Conservation (phyloP, 2,329 filamentous ascomycete genomes). For the Sporothrix variecibatus region DNA sequence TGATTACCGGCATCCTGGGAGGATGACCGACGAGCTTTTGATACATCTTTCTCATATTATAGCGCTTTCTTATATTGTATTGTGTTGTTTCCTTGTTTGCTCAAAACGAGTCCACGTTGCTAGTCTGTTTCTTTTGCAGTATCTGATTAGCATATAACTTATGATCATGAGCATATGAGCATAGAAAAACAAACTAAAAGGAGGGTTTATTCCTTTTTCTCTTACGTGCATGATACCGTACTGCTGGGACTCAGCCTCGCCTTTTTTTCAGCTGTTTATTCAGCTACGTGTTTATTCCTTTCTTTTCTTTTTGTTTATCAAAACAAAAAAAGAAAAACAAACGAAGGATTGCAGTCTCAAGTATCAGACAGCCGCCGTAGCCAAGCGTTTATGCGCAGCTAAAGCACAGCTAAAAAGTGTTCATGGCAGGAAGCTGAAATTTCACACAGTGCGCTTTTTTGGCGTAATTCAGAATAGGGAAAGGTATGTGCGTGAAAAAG, state of each 20-base stretch:
- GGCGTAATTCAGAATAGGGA: not conserved
- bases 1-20: slow-evolving; percentile 9
- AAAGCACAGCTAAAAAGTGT: not conserved
- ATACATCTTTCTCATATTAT: not conserved
- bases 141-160: not conserved
- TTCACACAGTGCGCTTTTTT: not conserved
- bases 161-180: not conserved
- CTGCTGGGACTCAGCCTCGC: slow-evolving; percentile 5
- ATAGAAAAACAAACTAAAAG: not conserved
- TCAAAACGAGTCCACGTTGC: not conserved
- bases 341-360: not conserved
- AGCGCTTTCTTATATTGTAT: not conserved
- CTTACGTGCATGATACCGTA: not conserved
- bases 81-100: not conserved
- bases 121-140: not conserved
- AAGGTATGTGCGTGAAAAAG: not conserved
- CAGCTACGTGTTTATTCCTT: not conserved
- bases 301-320: not conserved
- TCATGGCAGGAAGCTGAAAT: not conserved
- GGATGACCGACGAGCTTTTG: not conserved
- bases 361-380: not conserved
- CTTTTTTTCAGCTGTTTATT: slow-evolving; percentile 9
- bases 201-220: not conserved
- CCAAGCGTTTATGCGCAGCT: not conserved
- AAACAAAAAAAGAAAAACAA: not conserved